Evolutionary conservation across 805 yeast genomes (phyloP).

Genomic region (Sugiyamaella mastotermitis): DNA sequence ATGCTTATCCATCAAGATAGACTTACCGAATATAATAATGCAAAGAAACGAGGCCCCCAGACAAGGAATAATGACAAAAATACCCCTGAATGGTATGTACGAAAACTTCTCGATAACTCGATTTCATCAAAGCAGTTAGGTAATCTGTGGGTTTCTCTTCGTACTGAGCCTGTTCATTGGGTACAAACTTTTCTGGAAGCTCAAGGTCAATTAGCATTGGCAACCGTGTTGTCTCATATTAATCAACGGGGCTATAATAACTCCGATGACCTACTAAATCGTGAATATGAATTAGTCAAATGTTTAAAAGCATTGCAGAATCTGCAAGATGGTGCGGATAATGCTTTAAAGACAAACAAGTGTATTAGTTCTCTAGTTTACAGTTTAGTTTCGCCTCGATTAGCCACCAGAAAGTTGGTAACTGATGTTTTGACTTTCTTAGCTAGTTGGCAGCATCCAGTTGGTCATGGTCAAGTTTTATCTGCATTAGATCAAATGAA

Average conservation of each 20-base stretch:
- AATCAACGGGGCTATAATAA: constrained; percentile 26
- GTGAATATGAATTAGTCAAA: constrained; percentile 69
- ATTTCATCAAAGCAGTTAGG: constrained; percentile 67
- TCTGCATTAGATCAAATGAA: constrained; percentile 44
- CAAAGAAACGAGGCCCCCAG: constrained; percentile 29
- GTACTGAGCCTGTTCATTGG: constrained; percentile 88
- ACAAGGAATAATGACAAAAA: constrained; percentile 23
- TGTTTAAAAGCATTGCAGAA: constrained; percentile 73
- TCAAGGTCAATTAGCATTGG: constrained; percentile 77
- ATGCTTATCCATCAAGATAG: constrained; percentile 84
- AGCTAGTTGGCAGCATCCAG: constrained; percentile 39
- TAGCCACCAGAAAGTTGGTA: constrained; percentile 70
- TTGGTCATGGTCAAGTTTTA: constrained; percentile 53
- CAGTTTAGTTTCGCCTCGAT: constrained; percentile 66
- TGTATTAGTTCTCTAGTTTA: constrained; percentile 60
- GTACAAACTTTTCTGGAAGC: constrained; percentile 66
- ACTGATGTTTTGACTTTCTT: constrained; percentile 67
- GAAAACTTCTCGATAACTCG: constrained; percentile 61
- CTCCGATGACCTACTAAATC: constrained; percentile 46
- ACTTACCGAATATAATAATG: constrained; percentile 63
- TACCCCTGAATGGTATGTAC: constrained; percentile 73
- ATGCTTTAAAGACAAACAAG: constrained; percentile 38
- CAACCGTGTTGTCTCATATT: constrained; percentile 57
- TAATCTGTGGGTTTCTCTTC: constrained; percentile 81
- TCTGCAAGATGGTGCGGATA: constrained; percentile 54